Conservation (phyloP, 2,329 filamentous ascomycete genomes). For the Aspergillus sp. region DNA sequence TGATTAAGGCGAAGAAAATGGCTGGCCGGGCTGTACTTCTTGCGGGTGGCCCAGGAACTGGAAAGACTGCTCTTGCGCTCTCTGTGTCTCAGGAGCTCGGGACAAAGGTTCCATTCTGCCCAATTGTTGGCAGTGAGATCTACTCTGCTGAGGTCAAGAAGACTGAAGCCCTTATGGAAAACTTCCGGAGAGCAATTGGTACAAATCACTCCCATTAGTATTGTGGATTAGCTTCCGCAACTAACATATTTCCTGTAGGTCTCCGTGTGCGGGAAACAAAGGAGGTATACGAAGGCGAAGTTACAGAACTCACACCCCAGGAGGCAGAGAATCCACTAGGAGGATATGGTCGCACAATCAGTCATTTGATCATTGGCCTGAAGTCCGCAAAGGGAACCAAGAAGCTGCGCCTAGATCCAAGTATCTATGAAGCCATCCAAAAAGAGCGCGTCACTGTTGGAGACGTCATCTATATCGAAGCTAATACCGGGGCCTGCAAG, state of each 20-base stretch:
- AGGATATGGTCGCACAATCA: slow-evolving; percentile 96
- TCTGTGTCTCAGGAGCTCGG: slow-evolving; percentile 96
- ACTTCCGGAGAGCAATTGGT: slow-evolving; percentile 95
- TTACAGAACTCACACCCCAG: slow-evolving; percentile 94
- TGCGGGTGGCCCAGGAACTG: slow-evolving; percentile 90
- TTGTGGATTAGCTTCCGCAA: not conserved
- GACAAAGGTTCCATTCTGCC: slow-evolving; percentile 97
- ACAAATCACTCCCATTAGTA: slow-evolving; percentile 17
- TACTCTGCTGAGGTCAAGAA: slow-evolving; percentile 99
- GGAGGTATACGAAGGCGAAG: slow-evolving; percentile 98
- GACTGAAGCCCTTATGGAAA: slow-evolving; percentile 98
- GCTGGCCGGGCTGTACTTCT: slow-evolving; percentile 89
- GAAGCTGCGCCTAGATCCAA: slow-evolving; percentile 93
- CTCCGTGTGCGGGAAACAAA: slow-evolving; percentile 97
- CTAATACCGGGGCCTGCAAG: slow-evolving; percentile 97
- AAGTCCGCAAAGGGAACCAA: slow-evolving; percentile 97
- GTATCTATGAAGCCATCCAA: slow-evolving; percentile 98
- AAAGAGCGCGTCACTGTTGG: slow-evolving; percentile 95
- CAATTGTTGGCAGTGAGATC: slow-evolving; percentile 96
- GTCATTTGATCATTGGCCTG: slow-evolving; percentile 87
- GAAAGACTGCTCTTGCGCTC: slow-evolving; percentile 93
- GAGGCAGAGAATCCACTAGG: slow-evolving; percentile 97
- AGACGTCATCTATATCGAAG: slow-evolving; percentile 98
- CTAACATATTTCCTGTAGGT: slow-evolving; percentile 40
- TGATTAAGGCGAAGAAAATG: slow-evolving; percentile 97